Base-by-base conservation (phyloP, 352 stramenopile species). In the Phytophthora chlamydospora region DNA sequence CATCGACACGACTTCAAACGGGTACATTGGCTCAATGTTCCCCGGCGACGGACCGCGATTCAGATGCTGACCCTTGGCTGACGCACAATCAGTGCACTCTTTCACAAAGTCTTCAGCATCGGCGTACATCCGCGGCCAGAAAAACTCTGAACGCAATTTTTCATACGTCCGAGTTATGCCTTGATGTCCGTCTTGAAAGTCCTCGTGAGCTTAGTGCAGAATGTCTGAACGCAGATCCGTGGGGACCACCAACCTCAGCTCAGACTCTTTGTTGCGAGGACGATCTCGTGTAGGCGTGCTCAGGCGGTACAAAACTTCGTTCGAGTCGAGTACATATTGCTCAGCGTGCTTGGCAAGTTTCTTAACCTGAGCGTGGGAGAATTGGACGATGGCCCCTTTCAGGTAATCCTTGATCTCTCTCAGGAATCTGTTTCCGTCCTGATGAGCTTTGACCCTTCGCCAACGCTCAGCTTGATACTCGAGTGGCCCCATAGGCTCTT, bases 151-250 rank as follows among this genome's bases (percentile, higher is more conserved):
- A 24, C 40, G 52, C 13, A 60, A 10, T 21, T 32, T 44, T 21
- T 60, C 52, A 52, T 52, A 51, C 10, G 52, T 46, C 32, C 52
- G 21, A 2, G 41, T 60, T 2, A 52, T 52, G 0, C 31, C 52
- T 45, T 60, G 41, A 11, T 51, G 41, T 17, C 29, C 41, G 31
- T 16, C 40, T 2, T 45, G 42, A 27, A 46, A 60, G 13, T 43
- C 21, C 31, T 58, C 21, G 3, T 24, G 21, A 24, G 21, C 21
- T 1, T 24, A 24, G 21, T 24, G 21, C 1, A 24, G 21, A 31
- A 43, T 50, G 51, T 34, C 42, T 24, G 9, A 32, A 36, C 14
- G 42, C 24, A 49, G 13, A 2, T 9, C 11, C 36, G 9, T 13
- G 2, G 42, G 42, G 0, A 36, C 42, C 8, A 49, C 42, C 12